Base-by-base conservation (phyloP, 495 filamentous ascomycete genomes). In the Aspergillus avenaceus region DNA sequence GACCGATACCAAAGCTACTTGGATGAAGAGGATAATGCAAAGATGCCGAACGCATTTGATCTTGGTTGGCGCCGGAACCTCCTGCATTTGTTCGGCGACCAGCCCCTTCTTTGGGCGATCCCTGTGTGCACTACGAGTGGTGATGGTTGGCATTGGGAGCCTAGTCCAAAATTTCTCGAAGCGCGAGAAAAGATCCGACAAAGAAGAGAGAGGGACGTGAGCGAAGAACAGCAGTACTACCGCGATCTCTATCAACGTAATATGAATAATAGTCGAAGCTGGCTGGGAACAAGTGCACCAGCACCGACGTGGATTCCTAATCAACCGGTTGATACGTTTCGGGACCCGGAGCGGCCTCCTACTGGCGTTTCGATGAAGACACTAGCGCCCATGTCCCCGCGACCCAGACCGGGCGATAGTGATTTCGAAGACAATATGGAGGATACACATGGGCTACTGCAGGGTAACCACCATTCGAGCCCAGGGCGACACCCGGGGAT, bases 61-160 rank as follows among this genome's bases (percentile, higher is more conserved):
- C 81, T 93, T 19, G 93, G 95, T 49, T 84, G 83, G 73, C 75
- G 74, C 27, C 77, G 77, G 11, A 98, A 98, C 58, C 70, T 97
- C n/a, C 54, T 71, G 3, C 85, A 93, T 62, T 76, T 98, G 9
- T 95, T 98, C 54, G 93, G 93, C 1, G 69, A 80, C 2, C 77
- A 70, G 0, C 82, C 83, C 9, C 66, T 80, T 25, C 71, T 89
- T 5, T 96, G 93, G 91, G 59, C 69, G 3, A 55, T 96, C n/a
- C 95, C 93, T 0, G 66, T 96, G 13, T 83, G 83, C 65, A 95
- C 84, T 47, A 92, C 89, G 0, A 84, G 79, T 0, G 91, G 91
- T 8, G 90, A 98, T 62, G 93, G 93, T n/a, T 97, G 91, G 91
- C 80, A 69, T 56, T 98, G 93, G 93, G 91, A 96, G 60, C 79